Evolutionary conservation across 2,329 filamentous ascomycete species (phyloP).

Genomic region (Elsinoe necatrix): DNA sequence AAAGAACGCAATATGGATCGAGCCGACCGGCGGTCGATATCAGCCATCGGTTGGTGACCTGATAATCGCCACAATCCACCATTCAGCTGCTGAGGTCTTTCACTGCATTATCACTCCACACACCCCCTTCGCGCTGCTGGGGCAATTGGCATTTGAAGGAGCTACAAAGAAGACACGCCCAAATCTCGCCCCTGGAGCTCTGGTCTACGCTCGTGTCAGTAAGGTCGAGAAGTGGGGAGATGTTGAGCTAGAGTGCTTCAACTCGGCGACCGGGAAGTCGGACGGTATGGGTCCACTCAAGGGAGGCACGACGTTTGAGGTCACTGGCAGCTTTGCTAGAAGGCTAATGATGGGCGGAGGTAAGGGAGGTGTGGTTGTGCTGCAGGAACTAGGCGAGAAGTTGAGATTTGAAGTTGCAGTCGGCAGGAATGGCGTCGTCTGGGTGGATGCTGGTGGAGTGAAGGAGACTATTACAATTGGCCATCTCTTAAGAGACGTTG

Average conservation of each 20-base stretch:
- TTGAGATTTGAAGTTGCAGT: constrained; percentile 89
- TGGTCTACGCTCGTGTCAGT: constrained; percentile 82
- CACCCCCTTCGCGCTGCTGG: constrained; percentile 58
- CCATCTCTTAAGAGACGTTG: constrained; percentile 66
- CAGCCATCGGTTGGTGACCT: constrained; percentile 71
- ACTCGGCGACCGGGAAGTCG: constrained; percentile 73
- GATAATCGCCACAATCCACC: constrained; percentile 77
- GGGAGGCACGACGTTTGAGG: constrained; percentile 76
- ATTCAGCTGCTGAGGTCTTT: constrained; percentile 67
- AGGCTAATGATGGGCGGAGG: constrained; percentile 57
- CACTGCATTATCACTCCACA: constrained; percentile 65
- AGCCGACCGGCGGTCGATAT: constrained; percentile 64
- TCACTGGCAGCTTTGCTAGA: constrained; percentile 75
- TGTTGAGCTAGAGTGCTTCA: constrained; percentile 82
- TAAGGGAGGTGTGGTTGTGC: constrained; percentile 59
- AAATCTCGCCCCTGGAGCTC: constrained; percentile 60
- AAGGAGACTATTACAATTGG: constrained; percentile 71
- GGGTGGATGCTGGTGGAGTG: constrained; percentile 73
- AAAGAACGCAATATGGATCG: constrained; percentile 73
- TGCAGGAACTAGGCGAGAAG: constrained; percentile 75
- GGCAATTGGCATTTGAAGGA: constrained; percentile 84
- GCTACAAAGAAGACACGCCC: constrained; percentile 89
- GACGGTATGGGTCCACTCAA: constrained; percentile 78
- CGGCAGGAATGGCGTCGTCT: constrained; percentile 83
- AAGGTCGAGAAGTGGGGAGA: constrained; percentile 76